Evolutionary conservation across 208 protist species (phyloP).

Genomic region (Leishmania braziliensis): DNA sequence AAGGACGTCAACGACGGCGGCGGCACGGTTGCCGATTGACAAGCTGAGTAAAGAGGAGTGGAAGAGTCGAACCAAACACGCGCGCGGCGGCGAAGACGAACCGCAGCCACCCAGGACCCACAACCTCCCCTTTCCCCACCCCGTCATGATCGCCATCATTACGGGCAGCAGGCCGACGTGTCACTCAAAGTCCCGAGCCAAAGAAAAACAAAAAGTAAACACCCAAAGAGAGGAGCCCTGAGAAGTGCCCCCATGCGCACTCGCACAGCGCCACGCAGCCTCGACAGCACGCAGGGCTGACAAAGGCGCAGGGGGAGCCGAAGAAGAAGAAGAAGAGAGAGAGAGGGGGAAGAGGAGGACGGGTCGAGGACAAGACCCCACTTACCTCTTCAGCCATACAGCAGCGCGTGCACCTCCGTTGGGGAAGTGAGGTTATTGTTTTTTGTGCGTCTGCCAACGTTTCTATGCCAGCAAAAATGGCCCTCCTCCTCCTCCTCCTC

Average conservation of each 20-base stretch:
- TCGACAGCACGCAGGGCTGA: background rate
- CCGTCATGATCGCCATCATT: too few relatives aligned
- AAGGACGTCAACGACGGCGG: background rate
- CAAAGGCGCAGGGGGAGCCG: background rate
- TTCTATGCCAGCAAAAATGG: background rate
- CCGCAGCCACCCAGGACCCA: too few relatives aligned
- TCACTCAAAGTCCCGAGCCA: background rate
- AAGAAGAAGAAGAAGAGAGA: background rate
- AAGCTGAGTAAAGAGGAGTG: background rate
- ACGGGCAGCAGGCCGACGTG: background rate
- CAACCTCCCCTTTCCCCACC: too few relatives aligned
- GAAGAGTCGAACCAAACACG: background rate
- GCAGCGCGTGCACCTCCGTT: background rate
- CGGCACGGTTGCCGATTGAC: background rate
- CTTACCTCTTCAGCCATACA: background rate
- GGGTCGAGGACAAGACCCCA: background rate
- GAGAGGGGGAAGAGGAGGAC: background rate
- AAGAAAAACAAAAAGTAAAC: background rate
- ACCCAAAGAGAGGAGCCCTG: too few relatives aligned
- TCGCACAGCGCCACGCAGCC: background rate
- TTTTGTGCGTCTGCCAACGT: background rate
- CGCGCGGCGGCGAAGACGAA: background rate
- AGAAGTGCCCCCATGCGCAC: too few relatives aligned
- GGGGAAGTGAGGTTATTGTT: background rate
- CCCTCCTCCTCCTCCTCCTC: background rate